Evolutionary conservation across 1,284 basidiomycete species (phyloP).

Genomic region (Mycena sp.): DNA sequence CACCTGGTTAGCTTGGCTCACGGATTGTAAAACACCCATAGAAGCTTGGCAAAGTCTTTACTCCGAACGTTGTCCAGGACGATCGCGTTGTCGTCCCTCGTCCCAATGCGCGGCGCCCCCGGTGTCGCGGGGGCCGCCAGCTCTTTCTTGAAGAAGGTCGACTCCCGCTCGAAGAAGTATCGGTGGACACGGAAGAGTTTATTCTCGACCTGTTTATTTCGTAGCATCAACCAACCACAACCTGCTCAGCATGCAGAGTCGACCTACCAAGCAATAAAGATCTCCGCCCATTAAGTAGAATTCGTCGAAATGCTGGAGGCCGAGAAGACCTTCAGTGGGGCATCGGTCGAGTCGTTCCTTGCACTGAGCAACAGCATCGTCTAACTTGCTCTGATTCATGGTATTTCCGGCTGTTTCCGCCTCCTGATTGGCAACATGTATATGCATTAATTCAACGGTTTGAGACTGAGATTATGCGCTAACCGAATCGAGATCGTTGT

Average conservation of each 20-base stretch:
- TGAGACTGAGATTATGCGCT: too few species aligned
- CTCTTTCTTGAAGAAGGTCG: slow-evolving; percentile 56
- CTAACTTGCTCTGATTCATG: too few species aligned
- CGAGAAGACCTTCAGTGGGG: too few species aligned
- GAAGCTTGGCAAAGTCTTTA: slow-evolving; percentile 62
- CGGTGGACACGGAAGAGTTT: slow-evolving; percentile 65
- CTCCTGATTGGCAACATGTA: too few species aligned
- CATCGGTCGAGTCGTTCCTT: too few species aligned
- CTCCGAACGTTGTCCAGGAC: slow-evolving; percentile 57
- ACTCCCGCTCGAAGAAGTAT: slow-evolving; percentile 75
- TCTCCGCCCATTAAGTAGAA: slow-evolving; percentile 67
- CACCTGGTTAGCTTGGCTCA: too few species aligned
- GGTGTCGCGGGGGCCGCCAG: slow-evolving; percentile 56
- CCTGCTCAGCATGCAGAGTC: too few species aligned
- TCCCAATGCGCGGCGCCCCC: slow-evolving; percentile 52
- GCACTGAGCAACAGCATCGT: too few species aligned
- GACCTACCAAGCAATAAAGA: slow-evolving; percentile 42
- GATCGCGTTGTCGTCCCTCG: slow-evolving; percentile 58
- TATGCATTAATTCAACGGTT: too few species aligned
- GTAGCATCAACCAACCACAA: not conserved
- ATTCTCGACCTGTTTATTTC: slow-evolving; percentile 53
- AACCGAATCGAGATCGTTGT: too few species aligned
- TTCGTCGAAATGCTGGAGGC: slow-evolving; percentile 53
- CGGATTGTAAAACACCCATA: slow-evolving; percentile 80
- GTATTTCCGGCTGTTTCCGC: too few species aligned